Evolutionary conservation across 1,139 yeast species (phyloP).

Genomic region (Pneumocystis jirovecii): DNA sequence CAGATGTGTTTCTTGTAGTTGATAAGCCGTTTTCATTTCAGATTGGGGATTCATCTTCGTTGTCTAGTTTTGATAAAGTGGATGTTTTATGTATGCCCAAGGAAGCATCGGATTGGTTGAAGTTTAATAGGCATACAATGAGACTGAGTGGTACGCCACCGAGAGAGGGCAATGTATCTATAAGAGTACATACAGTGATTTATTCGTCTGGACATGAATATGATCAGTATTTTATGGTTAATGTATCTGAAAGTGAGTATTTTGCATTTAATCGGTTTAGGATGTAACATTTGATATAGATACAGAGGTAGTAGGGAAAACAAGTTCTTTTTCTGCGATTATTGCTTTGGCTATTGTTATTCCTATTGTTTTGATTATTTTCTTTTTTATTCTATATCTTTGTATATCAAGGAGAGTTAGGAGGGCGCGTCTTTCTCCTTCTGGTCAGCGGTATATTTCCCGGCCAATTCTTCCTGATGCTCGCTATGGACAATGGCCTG

Average conservation of each 20-base stretch:
- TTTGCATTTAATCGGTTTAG: background rate
- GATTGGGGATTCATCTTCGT: background rate
- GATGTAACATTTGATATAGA: background rate
- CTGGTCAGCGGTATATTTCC: conserved; percentile 7
- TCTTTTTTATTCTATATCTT: conserved; percentile 6
- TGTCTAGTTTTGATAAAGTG: background rate
- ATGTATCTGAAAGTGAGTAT: background rate
- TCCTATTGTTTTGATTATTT: background rate
- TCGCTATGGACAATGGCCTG: conserved; percentile 9
- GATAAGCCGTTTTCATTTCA: background rate
- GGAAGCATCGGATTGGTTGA: background rate
- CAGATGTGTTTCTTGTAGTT: background rate
- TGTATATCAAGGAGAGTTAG: background rate
- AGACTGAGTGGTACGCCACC: background rate
- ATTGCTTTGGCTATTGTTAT: background rate
- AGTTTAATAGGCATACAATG: background rate
- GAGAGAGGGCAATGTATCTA: background rate
- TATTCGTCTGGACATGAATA: background rate
- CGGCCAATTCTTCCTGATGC: conserved; percentile 7
- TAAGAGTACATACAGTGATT: background rate
- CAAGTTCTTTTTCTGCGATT: background rate
- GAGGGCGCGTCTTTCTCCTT: background rate
- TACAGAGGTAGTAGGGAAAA: background rate
- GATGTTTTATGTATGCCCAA: background rate
- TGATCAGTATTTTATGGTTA: background rate